Evolutionary conservation across 2,329 filamentous ascomycete genomes (phyloP), one percentile per base, ranked within the genome.

Genomic region (Penicillium italicum): DNA sequence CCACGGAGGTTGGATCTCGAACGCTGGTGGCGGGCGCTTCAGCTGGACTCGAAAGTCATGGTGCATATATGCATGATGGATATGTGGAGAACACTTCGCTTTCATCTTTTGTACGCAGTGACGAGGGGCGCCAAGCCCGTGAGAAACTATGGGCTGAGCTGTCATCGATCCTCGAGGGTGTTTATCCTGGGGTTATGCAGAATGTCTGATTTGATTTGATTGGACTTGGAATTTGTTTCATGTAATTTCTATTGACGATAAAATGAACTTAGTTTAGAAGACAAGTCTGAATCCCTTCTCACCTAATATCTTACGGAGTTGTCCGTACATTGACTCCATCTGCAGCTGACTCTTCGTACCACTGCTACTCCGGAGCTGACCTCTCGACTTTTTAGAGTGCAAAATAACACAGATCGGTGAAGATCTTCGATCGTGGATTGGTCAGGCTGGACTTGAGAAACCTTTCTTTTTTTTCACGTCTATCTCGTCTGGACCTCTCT

Each of bases 1-100:
- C 72, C 0, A 74, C 76, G 0, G 81, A 83, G 67, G 72, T 74
- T 3, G 80, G 81, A 1, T 76, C 72, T 54, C 72, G 81, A 12
- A 79, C 75, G 8, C 62, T 78, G 34, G 70, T 79, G 5, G 66
- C 68, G 8, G 76, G 69, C 1, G 74, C 69, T 0, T 58, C 63
- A 2, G 68, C 65, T 0, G 79, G 79, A 1, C 42, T 59, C 6
- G 76, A 79, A 55, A 71, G 71, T 1, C 76, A 82, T 56, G 80
- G 81, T 6, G 59, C 75, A 53, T 82, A 80, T 55, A 71, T 82
- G 64, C 66, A 62, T 2, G 69, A 79, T 67, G 55, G 69, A 9
- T 24, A 62, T 51, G 65, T 72, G 16, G 55, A 62, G 7, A 66
- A 66, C 8, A 46, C 51, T 7, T 56, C 47, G 6, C 58, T 76